Base-by-base conservation (phyloP, 768 basidiomycete species). In the Trametes cinnabarina region DNA sequence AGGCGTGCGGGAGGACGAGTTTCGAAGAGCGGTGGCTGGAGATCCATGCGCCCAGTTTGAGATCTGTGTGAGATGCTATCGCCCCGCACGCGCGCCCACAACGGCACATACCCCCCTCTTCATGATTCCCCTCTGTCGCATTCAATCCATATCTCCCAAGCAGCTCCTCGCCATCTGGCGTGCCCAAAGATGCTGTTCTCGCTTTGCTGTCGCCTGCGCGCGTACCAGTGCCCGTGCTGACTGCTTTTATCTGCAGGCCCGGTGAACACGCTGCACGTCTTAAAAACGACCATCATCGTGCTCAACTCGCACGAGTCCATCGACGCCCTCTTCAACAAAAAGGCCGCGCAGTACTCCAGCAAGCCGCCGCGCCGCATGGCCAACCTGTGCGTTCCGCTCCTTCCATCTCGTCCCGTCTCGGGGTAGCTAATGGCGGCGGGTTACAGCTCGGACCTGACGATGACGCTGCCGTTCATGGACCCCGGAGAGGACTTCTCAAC, bases 381-480 rank as follows among this genome's bases (percentile, higher is more conserved):
- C 17, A 34, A 63, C 49, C 47, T 63, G 61, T 62, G 14, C 46
- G 55, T 43, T 41, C 25, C 19, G 6, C 5, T 25, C 42, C 32
- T 15, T 12, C 32, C 46, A 28, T 17, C 32, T 17, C 30, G 20
- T 26, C 12, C 7, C 44, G 25, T 9, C 17, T 39, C 37, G 9
- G 10, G 37, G 37, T 39, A 7, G 20, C n/a, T 43, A 20, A 23
- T 23, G 41, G 19, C 7, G 41, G 7, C 22, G 25, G 12, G 42
- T 26, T 8, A 35, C 54, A 61, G 60, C 23, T 57, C 61, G 0
- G 56, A 58, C 14, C 48, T 62, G 34, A 55, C 57, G 47, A 54
- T 55, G 56, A 62, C 61, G 25, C 61, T 62, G 46, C 61, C 61
- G 15, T 62, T 62, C 61, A 62, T 62, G 61, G 44, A 62, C 57